Base-by-base conservation (phyloP, 306 rosid species). In the Casuarina equisetifolia region DNA sequence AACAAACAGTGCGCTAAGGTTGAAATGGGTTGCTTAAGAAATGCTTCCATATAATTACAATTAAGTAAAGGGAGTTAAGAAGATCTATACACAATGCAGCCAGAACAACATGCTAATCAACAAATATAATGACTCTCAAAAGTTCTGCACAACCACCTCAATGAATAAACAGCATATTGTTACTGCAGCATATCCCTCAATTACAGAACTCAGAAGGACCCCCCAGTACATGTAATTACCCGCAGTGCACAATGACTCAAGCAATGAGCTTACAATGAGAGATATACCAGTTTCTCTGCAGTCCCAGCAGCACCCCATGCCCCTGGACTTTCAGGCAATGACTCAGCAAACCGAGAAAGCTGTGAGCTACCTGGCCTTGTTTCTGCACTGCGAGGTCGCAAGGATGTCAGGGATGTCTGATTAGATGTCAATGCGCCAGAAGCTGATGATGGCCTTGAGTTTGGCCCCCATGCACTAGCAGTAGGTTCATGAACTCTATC, bases 341-440 rank as follows among this genome's bases (percentile, higher is more conserved):
- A 84, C 73, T 95, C 99, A 17, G 99, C 99, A 88, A 95, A 93
- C 48, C 98, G 87, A 61, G 99, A 96, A 85, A 96, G 84, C 78
- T 96, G 98, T 11, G 99, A 96, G 79, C 96, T 96, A 75, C 97
- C 93, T 43, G 98, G 97, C 81, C 97, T 90, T 72, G 97, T 91
- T 79, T 96, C 99, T 42, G 99, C 98, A 88, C 99, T 96, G 74
- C 78, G 94, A 74, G 99, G 99, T 64, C 99, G 98, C 91, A 89
- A 50, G 38, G 97, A 82, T 73, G 89, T 19, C 59, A 82, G 82
- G 55, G 96, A 86, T 61, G 94, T 58, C 77, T 95, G 97, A 82
- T 73, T 92, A 69, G 97, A 86, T 62, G 97, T 74, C 80, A 83
- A 79, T 49, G 88, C 80, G 39, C 99, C 98, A 74, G 99, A 96